Base-by-base conservation (phyloP, 192 early-diverging fungal genomes). In the Linnemannia zychae region DNA sequence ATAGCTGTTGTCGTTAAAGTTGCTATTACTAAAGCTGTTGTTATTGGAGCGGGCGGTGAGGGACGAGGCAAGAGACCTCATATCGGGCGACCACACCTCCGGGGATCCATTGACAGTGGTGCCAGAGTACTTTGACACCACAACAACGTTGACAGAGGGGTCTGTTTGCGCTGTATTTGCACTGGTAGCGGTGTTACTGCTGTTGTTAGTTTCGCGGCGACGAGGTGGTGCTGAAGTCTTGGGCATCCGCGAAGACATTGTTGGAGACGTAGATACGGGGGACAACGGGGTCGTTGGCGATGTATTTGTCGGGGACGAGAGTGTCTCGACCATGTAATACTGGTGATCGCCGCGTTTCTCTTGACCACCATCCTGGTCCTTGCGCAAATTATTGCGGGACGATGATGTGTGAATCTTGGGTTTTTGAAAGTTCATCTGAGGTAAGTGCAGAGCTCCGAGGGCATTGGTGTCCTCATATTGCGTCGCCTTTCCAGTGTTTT, bases 401-500 rank as follows among this genome's bases (percentile, higher is more conserved):
- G 63, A 31, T 46, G 5, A 13, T 28, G 11, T 75, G 75, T 40
- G 80, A 7, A 44, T 48, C 75, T 74, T 82, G 31, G 72, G 71
- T 40, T 57, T 69, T 15, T 69, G 78, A 22, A 76, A 52, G 18
- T 82, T 82, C 31, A 82, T 48, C 17, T 74, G 68, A 0, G 80
- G 77, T 67, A 79, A 31, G 44, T 78, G 81, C 18, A 79, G 75
- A 3, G 65, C 38, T 7, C 36, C 49, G 9, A 65, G 22, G 7
- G 75, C 60, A 24, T 76, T 67, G 33, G 63, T 79, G 18, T 78
- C 81, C 20, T 84, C 77, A 22, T 79, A 76, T 50, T 85, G 77
- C n/a, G 38, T 85, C 12, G 83, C 78, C 53, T 79, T 85, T 40
- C 83, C 83, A 16, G 83, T 85, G 36, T 11, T 84, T 60, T 84